Base-by-base conservation (phyloP, 2,329 filamentous ascomycete species). In the Cordyceps pruinosa region DNA sequence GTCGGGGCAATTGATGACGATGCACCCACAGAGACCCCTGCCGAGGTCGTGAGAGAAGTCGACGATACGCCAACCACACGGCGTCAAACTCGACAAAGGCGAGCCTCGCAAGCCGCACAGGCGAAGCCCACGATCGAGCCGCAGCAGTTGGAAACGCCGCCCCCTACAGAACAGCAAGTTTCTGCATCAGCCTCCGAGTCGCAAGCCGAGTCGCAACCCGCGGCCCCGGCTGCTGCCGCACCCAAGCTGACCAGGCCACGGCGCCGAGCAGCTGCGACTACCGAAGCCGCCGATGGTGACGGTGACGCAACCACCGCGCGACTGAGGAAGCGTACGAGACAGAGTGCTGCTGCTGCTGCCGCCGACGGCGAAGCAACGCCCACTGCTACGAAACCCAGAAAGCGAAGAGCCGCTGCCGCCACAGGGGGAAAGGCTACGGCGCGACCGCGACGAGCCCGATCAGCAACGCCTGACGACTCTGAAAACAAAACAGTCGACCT, bases 401-500 rank as follows among this genome's bases (percentile, higher is more conserved):
- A 48, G 15, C 46, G 39, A 51, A 58, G 53, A n/a, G 32, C 44
- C 7, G n/a, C 41, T 28, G 12, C 61, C 8, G 26, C 41, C 15
- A 6, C 60, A 42, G 62, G 61, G 15, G 44, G 42, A 39, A 47
- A 65, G 48, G 59, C 63, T 28, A 62, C 50, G 63, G 6, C 64
- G 64, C 2, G 63, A 48, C 45, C 64, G 54, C 63, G 74, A 60
- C 63, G 70, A 44, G 71, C 75, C 54, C 76, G 81, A 58, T 76
- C 79, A 17, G 62, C 72, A 4, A 87, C 85, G 0, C 85, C 86
- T 2, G 83, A 86, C 54, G 82, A 86, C 61, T 82, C 84, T 4
- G 85, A 88, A 64, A 69, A 72, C 25, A 77, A 81, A 58, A 70
- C 80, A 60, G 85, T 93, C 56, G 86, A 91, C 65, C 76, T 83